These are phyloP conservation scores for Pulveroboletus sp. DNA, from an alignment of 1,284 basidiomycete genomes.

Conservation along the genomic window DNA sequence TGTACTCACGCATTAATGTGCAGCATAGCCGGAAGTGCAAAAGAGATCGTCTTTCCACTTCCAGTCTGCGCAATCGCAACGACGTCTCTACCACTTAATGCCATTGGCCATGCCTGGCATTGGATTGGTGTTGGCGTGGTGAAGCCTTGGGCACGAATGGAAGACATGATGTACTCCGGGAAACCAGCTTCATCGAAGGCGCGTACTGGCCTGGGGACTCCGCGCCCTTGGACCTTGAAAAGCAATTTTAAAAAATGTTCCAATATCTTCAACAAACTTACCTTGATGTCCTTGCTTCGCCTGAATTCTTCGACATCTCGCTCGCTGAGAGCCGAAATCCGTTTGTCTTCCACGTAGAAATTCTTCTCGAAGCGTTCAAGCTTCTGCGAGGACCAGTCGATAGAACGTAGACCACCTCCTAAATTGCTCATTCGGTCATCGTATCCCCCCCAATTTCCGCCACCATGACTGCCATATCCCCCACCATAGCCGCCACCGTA, in stretches of 20 bases:
- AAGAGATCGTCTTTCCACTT: slow-evolving; percentile 97
- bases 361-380: slow-evolving; percentile 92
- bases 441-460: slow-evolving; percentile 49
- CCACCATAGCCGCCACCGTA: slow-evolving; percentile 41
- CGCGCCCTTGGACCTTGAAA: slow-evolving; percentile 80
- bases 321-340: slow-evolving; percentile 78
- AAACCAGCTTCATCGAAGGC: slow-evolving; percentile 95
- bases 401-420: slow-evolving; percentile 79
- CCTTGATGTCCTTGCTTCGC: slow-evolving; percentile 85
- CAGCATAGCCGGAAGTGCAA: slow-evolving; percentile 97
- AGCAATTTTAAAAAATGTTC: too few relatives aligned
- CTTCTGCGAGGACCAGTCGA: slow-evolving; percentile 82
- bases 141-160: slow-evolving; percentile 95
- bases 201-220: slow-evolving; percentile 88
- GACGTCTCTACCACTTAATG: slow-evolving; percentile 89
- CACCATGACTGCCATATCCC: slow-evolving; percentile 36
- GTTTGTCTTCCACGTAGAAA: slow-evolving; percentile 95
- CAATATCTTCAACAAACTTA: too few relatives aligned
- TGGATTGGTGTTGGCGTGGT: slow-evolving; percentile 90
- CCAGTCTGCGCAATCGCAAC: slow-evolving; percentile 98
- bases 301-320: slow-evolving; percentile 90
- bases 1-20: slow-evolving; percentile 93
- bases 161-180: slow-evolving; percentile 93
- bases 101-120: slow-evolving; percentile 99
- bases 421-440: slow-evolving; percentile 60